Base-by-base conservation (phyloP, 2,329 filamentous ascomycete genomes). In the Penicillium sp. region DNA sequence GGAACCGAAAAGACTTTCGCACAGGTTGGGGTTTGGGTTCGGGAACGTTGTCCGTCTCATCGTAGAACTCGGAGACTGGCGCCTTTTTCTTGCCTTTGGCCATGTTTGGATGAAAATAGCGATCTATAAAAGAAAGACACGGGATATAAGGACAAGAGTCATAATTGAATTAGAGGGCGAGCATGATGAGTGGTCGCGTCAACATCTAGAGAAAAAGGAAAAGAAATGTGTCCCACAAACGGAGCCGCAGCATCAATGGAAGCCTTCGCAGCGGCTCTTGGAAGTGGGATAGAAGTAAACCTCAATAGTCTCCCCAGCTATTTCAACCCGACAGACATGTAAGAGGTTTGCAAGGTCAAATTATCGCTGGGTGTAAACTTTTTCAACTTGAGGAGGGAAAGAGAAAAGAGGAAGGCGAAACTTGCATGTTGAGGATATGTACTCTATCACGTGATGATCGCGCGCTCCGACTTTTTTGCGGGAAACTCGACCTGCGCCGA, bases 241-340 rank as follows among this genome's bases (percentile, higher is more conserved):
- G 76, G 76, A 71, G 75, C 76, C 69, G 65, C 71, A 75, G 68
- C 71, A 61, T 76, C 76, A 79, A 63, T 59, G 68, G 69, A 66
- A 59, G 59, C 69, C 74, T 78, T 68, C 64, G 71, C 73, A 70
- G 74, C 70, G 67, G 76, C 75, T 79, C 76, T 79, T 79, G 74
- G 73, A 68, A 65, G 72, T 70, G 72, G 71, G 76, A 73, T 55
- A 62, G 67, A 70, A 67, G 63, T 61, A 51, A 57, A 54, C 65
- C 66, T 68, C 69, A 54, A 75, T 68, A 53, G 68, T 79, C 76
- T 79, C 66, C 76, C 77, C 76, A 76, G 73, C 70, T 76, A 76
- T 73, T 78, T 75, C 84, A 86, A 84, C 83, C 76, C 79, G 70
- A 71, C 76, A 78, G 76, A 76, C 79, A 81, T 76, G 65, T 65